phyloP scores from a whole-genome alignment of 768 basidiomycete species.

The Boletus rubroflammeus region DNA sequence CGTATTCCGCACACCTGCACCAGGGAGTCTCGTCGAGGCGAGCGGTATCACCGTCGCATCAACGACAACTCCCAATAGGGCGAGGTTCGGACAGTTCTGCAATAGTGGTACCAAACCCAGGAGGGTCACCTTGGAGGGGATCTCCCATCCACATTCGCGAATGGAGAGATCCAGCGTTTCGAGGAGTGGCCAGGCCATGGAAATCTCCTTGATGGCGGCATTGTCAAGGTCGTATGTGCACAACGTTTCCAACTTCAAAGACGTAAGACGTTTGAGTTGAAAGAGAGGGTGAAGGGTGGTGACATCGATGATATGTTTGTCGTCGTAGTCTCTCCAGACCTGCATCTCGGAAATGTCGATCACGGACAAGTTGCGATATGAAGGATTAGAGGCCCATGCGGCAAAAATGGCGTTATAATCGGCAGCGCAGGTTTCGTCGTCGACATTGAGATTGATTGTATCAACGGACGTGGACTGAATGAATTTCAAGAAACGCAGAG shows the following conservation, averaged over 20 bases:
- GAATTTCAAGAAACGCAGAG: slow-evolving; percentile 25
- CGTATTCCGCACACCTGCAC: slow-evolving; percentile 22
- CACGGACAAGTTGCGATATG: slow-evolving; percentile 23
- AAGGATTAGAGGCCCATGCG: slow-evolving; percentile 20
- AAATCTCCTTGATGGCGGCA: slow-evolving; percentile 22
- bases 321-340: slow-evolving; percentile 28
- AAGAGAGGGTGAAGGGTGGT: slow-evolving; percentile 25
- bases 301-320: slow-evolving; percentile 30
- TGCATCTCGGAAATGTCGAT: slow-evolving; percentile 31
- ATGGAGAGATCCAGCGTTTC: slow-evolving; percentile 27
- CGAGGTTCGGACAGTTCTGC: slow-evolving; percentile 21
- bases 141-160: slow-evolving; percentile 31
- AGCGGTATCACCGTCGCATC: slow-evolving; percentile 25
- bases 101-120: slow-evolving; percentile 23
- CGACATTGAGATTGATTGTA: slow-evolving; percentile 32
- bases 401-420: slow-evolving; percentile 24
- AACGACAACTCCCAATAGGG: slow-evolving; percentile 26
- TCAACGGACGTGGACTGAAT: slow-evolving; percentile 26
- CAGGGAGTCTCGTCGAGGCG: slow-evolving; percentile 4
- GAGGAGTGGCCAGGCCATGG: slow-evolving; percentile 26
- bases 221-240: slow-evolving; percentile 28
- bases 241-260: slow-evolving; percentile 27
- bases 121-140: slow-evolving; percentile 26
- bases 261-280: slow-evolving; percentile 18
- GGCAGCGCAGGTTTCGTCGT: slow-evolving; percentile 28